Conservation (phyloP, 2,329 filamentous ascomycete species). For the Tolypocladium album region DNA sequence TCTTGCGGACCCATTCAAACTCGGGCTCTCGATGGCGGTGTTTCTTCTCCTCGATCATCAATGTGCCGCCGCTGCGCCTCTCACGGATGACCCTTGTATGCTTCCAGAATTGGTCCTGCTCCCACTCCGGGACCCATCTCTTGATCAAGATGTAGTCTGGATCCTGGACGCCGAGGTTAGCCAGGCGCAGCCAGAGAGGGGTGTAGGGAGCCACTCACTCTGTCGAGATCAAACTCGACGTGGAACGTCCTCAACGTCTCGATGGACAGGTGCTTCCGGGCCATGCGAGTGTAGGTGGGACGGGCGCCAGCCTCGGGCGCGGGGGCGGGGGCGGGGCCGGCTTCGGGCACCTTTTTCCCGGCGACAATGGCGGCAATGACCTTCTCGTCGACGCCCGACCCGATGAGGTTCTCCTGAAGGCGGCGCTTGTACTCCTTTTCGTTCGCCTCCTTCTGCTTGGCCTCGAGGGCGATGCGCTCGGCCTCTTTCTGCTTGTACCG, state of each 20-base stretch:
- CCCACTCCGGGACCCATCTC: constrained; percentile 58
- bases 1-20: constrained; percentile 48
- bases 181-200: neutral
- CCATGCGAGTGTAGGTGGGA: constrained; percentile 54
- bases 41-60: constrained; percentile 36
- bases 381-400: constrained; percentile 47
- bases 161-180: constrained; percentile 37
- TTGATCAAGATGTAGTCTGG: constrained; percentile 64
- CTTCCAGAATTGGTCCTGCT: constrained; percentile 62
- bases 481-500: constrained; percentile 39
- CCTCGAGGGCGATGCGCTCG: constrained; percentile 34
- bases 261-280: constrained; percentile 48
- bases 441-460: constrained; percentile 34
- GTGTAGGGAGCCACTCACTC: constrained; percentile 27
- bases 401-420: constrained; percentile 46
- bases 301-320: constrained; percentile 14
- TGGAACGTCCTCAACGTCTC: constrained; percentile 46
- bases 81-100: constrained; percentile 58
- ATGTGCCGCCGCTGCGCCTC: constrained; percentile 30
- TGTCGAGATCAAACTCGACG: constrained; percentile 47
- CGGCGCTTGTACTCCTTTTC: constrained; percentile 45
- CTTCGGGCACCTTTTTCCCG: constrained; percentile 36
- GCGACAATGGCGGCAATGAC: constrained; percentile 49
- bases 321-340: constrained; percentile 9
- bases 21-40: constrained; percentile 32